These are phyloP conservation scores for Boechera divaricarpa DNA, from an alignment of 345 rosid species.

Conservation along the genomic window DNA sequence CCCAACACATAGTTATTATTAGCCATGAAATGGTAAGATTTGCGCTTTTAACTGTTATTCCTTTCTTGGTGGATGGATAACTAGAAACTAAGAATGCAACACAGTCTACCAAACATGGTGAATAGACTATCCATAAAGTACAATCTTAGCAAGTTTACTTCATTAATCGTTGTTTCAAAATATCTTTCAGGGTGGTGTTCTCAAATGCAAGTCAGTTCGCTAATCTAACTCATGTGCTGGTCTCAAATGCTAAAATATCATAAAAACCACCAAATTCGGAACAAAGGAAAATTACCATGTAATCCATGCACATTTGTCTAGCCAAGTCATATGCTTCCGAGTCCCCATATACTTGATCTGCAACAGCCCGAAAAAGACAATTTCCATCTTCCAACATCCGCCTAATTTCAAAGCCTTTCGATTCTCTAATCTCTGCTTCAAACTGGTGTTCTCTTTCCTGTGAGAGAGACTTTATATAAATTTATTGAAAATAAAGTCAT, in stretches of 20 bases:
- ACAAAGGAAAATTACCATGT: slow-evolving; percentile 69
- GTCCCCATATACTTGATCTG: slow-evolving; percentile 99
- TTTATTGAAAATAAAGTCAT: neutral
- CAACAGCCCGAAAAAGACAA: slow-evolving; percentile 96
- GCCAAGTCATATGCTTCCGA: slow-evolving; percentile 74
- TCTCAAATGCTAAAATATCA: slow-evolving; percentile 4
- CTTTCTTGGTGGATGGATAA: slow-evolving; percentile 6
- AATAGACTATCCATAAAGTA: slow-evolving; percentile 4
- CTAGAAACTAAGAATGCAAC: slow-evolving; percentile 21
- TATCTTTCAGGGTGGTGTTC: neutral
- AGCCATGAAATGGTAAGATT: too few species aligned
- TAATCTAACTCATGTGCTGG: slow-evolving; percentile 19
- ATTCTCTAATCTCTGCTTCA: slow-evolving; percentile 80
- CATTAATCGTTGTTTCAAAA: neutral
- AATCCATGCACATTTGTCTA: slow-evolving; percentile 96
- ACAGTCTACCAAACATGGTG: neutral
- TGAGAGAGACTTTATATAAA: slow-evolving; percentile 19
- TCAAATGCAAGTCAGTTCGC: slow-evolving; percentile 13
- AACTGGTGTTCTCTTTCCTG: slow-evolving; percentile 96
- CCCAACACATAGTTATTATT: too few species aligned
- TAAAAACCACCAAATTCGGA: neutral
- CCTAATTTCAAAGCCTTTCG: slow-evolving; percentile 83
- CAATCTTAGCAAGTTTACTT: neutral
- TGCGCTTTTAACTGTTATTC: too few species aligned
- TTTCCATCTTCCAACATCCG: slow-evolving; percentile 98